Percentiles rank a stretch among this genome's conserved stretches.
phyloP scores from a whole-genome alignment of 1,284 basidiomycete genomes.

The Heliocybe sulcata region DNA sequence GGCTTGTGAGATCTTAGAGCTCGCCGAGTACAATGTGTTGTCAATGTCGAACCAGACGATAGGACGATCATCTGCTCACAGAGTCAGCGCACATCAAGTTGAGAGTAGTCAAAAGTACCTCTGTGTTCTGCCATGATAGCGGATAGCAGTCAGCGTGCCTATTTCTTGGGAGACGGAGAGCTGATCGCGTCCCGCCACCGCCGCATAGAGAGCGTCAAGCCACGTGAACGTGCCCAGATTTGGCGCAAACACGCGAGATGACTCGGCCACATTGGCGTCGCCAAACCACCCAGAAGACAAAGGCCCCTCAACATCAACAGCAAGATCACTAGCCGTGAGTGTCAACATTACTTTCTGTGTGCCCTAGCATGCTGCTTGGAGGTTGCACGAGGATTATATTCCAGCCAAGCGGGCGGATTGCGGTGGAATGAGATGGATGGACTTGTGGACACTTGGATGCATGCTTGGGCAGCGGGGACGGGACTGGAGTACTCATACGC shows the following conservation, averaged over 20 bases:
- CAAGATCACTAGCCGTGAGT: constrained; percentile 1
- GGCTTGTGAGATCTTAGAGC: constrained; percentile 66
- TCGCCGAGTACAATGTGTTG: constrained; percentile 79
- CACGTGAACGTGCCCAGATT: neutral
- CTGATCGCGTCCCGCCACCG: neutral
- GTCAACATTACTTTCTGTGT: neutral
- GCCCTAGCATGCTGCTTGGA: neutral
- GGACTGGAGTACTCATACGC: neutral
- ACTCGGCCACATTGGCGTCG: neutral
- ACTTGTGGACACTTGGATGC: neutral
- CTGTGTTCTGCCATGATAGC: neutral
- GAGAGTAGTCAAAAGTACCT: neutral
- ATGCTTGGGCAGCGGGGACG: neutral
- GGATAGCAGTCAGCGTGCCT: no score
- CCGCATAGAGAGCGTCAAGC: neutral
- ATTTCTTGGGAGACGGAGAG: no score
- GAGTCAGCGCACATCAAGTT: no score
- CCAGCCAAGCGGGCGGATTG: neutral
- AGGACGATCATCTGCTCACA: constrained; percentile 45
- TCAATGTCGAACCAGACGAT: constrained; percentile 84
- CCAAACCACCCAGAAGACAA: neutral
- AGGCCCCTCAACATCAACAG: neutral
- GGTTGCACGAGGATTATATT: neutral
- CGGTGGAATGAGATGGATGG: neutral
- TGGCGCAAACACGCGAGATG: neutral